Evolutionary conservation across 2,329 filamentous ascomycete genomes (phyloP), one percentile per base, ranked within the genome.

Genomic region (Knufia petricola): DNA sequence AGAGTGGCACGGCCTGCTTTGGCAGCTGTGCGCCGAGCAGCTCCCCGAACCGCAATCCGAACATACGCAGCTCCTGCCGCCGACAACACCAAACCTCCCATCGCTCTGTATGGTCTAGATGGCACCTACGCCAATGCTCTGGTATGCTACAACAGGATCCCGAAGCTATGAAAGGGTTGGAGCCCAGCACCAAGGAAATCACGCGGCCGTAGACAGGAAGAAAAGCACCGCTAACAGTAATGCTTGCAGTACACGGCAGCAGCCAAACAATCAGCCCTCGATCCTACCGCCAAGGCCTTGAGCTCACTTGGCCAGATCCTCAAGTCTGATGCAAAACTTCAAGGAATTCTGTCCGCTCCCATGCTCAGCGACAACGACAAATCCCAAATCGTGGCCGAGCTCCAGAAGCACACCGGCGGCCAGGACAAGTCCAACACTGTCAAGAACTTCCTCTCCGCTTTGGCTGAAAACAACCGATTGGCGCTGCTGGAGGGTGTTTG

Each of bases 71-170:
- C 76, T 63, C 73, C 80, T 67, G 23, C 46, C 15, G 23, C 50
- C 20, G 48, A 30, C 19, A 80, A 82, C 53, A 72, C 81, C 69
- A 89, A 86, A 77, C 82, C 90, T 63, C 92, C 92, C 60, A 77
- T 95, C 66, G 79, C 89, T 63, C 80, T 98, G 65, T 98, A 87
- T 73, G 92, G 92, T 62, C 75, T 98, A 66, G 92, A 96, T 72
- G 92, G 92, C 71, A 96, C 90, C 68, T 98, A 98, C 75, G 92
- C 92, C 69, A 88, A 84, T 74, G 92, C 92, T 75, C 79, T 98
- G 82, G 92, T 98, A 90, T 69, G 87, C 17, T 13, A 17, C 17
- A 46, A 19, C 24, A 20, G 7, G 17, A 10, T 15, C 28, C 10
- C 4, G 31, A 20, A 7, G 28, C 7, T 30, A 13, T 30, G 13